A percentile compares a stretch with the other conserved stretches of the same genome.
phyloP scores from a whole-genome alignment of 2,329 filamentous ascomycete species.

The Nemania sp. region DNA sequence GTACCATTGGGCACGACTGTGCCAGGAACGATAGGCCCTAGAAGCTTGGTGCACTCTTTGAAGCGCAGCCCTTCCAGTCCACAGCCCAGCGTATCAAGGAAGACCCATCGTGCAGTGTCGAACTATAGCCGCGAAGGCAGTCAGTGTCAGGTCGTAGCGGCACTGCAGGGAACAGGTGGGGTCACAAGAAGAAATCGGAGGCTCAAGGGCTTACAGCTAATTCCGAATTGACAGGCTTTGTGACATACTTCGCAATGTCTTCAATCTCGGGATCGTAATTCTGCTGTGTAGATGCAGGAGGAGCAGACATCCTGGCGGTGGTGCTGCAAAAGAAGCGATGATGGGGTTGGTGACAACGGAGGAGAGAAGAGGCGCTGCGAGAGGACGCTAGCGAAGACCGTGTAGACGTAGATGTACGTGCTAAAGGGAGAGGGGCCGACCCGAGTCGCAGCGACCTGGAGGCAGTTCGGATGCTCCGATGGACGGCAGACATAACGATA shows the following conservation, averaged over 20 bases:
- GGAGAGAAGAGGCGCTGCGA: constrained; percentile 38
- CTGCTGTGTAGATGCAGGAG: constrained; percentile 53
- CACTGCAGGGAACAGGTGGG: constrained; percentile 19
- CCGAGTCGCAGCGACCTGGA: constrained; percentile 57
- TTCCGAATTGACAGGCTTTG: constrained; percentile 86
- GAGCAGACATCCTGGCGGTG: constrained; percentile 51
- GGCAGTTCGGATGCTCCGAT: constrained; percentile 57
- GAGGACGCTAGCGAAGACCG: constrained; percentile 42
- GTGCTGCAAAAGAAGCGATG: constrained; percentile 50
- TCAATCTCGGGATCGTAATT: constrained; percentile 89
- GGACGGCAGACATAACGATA: constrained; percentile 55
- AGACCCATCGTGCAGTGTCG: constrained; percentile 94
- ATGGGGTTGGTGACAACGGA: constrained; percentile 38
- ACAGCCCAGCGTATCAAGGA: constrained; percentile 95
- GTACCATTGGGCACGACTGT: constrained; percentile 91
- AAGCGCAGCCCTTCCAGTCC: constrained; percentile 94
- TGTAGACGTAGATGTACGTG: constrained; percentile 27
- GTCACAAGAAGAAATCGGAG: constrained; percentile 19
- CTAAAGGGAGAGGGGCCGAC: constrained; percentile 38
- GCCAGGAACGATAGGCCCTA: constrained; percentile 88
- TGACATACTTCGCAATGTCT: constrained; percentile 93
- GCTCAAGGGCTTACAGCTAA: constrained; percentile 74
- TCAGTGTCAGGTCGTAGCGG: constrained; percentile 39
- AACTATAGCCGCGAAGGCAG: constrained; percentile 57
- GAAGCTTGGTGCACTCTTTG: constrained; percentile 92